Evolutionary conservation across 2,329 filamentous ascomycete species (phyloP), one percentile per base, ranked within the genome.

Genomic region (Aspergillus tanneri): DNA sequence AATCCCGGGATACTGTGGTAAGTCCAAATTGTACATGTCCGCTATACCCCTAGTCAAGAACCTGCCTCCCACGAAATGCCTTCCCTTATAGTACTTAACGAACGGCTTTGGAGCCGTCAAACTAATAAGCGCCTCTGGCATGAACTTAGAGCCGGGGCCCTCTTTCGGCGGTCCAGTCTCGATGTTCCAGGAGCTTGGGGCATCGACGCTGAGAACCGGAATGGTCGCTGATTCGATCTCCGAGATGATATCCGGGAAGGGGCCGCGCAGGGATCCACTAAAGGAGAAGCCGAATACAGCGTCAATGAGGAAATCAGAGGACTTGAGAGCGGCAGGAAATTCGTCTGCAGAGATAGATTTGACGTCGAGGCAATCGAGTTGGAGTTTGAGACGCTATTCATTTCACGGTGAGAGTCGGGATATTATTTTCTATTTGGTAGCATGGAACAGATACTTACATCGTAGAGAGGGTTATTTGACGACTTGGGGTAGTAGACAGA

Each of bases 241-340:
- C 52, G 80, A 75, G 59, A 99, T 95, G 11, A 96, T 87, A 0
- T 78, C 78, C 0, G 86, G 85, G 64, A 97, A 99, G 1, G 93
- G 93, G 56, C 95, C 89, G n/a, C 93, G 85, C 44, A 99, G 86
- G 56, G 93, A 86, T 5, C 91, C 92, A 2, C 85, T 86, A 73
- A 99, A 99, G 52, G 87, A 93, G 74, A 99, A 99, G 6, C 88
- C 90, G 65, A 99, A 99, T 53, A 99, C 89, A 8, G 93, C 90
- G 70, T 99, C 93, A 49, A 99, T 77, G 44, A 99, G 73, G 57
- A 95, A 87, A 65, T 96, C 87, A 2, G 87, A 80, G 44, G 82
- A 77, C 37, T 76, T 71, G 5, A 95, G 67, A 4, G 88, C 85
- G 4, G 73, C 59, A 2, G 77, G 66, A 60, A 97, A 96, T 68